These are phyloP conservation scores for Colletotrichum lentis DNA, from an alignment of 2,329 filamentous ascomycete genomes.

Conservation along the genomic window DNA sequence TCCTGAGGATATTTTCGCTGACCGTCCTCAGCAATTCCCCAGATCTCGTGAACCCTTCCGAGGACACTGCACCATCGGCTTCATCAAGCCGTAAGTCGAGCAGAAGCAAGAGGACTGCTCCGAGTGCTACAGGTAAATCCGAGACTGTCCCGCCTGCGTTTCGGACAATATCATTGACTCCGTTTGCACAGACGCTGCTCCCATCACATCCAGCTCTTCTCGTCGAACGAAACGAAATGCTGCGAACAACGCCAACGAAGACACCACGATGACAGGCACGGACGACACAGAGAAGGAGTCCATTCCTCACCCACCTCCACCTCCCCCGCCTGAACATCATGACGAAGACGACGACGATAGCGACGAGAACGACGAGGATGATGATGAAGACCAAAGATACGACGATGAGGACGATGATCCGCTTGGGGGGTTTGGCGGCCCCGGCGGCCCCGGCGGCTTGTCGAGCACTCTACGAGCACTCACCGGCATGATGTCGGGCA, in stretches of 20 bases:
- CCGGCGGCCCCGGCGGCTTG: slow-evolving; percentile 69
- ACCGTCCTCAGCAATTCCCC: slow-evolving; percentile 60
- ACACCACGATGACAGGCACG: slow-evolving; percentile 75
- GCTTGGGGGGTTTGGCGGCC: slow-evolving; percentile 73
- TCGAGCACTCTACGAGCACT: slow-evolving; percentile 85
- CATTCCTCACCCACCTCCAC: slow-evolving; percentile 55
- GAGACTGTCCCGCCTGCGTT: neutral
- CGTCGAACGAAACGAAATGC: slow-evolving; percentile 64
- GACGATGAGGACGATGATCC: slow-evolving; percentile 71
- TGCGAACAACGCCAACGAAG: slow-evolving; percentile 62
- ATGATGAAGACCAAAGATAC: slow-evolving; percentile 44
- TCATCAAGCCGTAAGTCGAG: slow-evolving; percentile 77
- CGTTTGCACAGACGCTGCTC: slow-evolving; percentile 46
- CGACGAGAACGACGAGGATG: slow-evolving; percentile 62
- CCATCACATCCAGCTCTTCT: slow-evolving; percentile 50
- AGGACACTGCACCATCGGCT: slow-evolving; percentile 63
- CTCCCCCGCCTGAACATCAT: slow-evolving; percentile 47
- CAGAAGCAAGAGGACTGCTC: slow-evolving; percentile 71
- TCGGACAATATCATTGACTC: slow-evolving; percentile 8
- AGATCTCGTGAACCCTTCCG: slow-evolving; percentile 70
- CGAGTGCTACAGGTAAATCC: slow-evolving; percentile 53
- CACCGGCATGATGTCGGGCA: slow-evolving; percentile 89
- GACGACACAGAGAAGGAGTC: slow-evolving; percentile 61
- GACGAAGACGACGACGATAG: slow-evolving; percentile 54
- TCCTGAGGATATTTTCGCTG: neutral